Conservation (phyloP, 2,329 filamentous ascomycete species). For the Leptoxyphium fumago region DNA sequence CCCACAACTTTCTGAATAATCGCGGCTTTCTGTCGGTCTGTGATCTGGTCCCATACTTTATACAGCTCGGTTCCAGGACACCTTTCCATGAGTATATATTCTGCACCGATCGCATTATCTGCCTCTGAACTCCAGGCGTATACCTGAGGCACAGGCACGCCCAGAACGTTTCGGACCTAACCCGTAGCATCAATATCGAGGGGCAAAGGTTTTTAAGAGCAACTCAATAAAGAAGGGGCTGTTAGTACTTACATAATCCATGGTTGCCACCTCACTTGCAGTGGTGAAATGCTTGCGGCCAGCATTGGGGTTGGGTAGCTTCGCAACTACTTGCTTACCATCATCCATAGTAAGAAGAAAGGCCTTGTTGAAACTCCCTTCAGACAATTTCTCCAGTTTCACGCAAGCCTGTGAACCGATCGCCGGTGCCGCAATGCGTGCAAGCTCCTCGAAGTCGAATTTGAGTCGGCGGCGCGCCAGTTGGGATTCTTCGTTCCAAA, state of each 20-base stretch:
- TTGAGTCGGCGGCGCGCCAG: constrained; percentile 2
- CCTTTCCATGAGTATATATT: constrained; percentile 5
- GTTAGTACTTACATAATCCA: constrained; percentile 9
- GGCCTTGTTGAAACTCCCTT: constrained; percentile 13
- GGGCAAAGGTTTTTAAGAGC: background rate
- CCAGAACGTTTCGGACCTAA: background rate
- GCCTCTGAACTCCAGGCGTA: constrained; percentile 2
- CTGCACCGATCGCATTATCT: constrained; percentile 3
- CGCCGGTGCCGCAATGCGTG: constrained; percentile 11
- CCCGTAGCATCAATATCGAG: background rate
- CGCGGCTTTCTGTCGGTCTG: constrained; percentile 5
- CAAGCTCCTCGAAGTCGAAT: constrained; percentile 19
- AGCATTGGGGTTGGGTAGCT: constrained; percentile 11
- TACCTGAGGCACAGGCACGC: constrained; percentile 4
- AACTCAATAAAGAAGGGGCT: background rate
- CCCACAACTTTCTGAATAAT: constrained; percentile 2
- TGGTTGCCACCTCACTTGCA: constrained; percentile 17
- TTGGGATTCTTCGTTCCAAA: constrained; percentile 3
- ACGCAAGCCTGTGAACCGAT: constrained; percentile 9
- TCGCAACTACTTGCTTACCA: constrained; percentile 12
- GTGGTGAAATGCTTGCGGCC: constrained; percentile 8
- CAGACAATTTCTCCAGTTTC: background rate
- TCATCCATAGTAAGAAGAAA: constrained; percentile 11
- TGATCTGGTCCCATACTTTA: constrained; percentile 4
- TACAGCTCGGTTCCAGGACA: constrained; percentile 1